Percentiles rank a stretch among this genome's conserved stretches.
Conservation (phyloP, 495 filamentous ascomycete genomes). For the Hypoxylon subgilvum region DNA sequence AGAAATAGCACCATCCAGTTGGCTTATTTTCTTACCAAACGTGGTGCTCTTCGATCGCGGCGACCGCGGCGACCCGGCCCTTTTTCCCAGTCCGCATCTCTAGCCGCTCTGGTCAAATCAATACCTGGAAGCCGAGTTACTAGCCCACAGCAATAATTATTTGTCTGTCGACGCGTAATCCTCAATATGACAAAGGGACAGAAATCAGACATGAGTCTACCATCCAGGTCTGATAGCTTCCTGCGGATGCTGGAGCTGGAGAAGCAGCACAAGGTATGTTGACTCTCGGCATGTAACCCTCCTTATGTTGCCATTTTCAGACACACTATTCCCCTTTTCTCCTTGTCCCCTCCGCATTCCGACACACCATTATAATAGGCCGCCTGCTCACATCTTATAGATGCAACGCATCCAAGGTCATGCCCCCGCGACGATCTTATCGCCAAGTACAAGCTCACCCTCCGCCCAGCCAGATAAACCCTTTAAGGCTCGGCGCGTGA, state of each 20-base stretch:
- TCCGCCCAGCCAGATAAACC: constrained; percentile 37
- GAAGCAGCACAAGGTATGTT: constrained; percentile 58
- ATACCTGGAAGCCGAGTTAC: constrained; percentile 24
- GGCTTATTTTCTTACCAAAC: constrained; percentile 34
- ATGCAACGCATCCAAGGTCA: constrained; percentile 47
- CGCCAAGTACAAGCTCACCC: constrained; percentile 41
- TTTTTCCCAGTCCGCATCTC: constrained; percentile 25
- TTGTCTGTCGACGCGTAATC: constrained; percentile 41
- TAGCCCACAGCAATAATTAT: constrained; percentile 25
- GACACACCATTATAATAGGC: constrained; percentile 41
- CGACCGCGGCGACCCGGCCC: constrained; percentile 33
- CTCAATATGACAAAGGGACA: constrained; percentile 45
- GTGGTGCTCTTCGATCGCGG: constrained; percentile 28
- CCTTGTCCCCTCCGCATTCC: constrained; percentile 20
- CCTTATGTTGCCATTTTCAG: constrained; percentile 31
- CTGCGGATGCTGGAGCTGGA: constrained; percentile 60
- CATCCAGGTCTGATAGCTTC: constrained; percentile 51
- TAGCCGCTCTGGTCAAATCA: constrained; percentile 1
- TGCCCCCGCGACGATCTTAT: constrained; percentile 36
- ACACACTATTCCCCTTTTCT: constrained; percentile 25
- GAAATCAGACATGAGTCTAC: constrained; percentile 37
- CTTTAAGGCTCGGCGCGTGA: constrained; percentile 42
- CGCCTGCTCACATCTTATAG: constrained; percentile 44
- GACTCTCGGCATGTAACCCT: constrained; percentile 45
- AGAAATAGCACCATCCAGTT: constrained; percentile 35